Conservation (phyloP, 495 filamentous ascomycete genomes). For the Xanthoparmelia taractica region DNA sequence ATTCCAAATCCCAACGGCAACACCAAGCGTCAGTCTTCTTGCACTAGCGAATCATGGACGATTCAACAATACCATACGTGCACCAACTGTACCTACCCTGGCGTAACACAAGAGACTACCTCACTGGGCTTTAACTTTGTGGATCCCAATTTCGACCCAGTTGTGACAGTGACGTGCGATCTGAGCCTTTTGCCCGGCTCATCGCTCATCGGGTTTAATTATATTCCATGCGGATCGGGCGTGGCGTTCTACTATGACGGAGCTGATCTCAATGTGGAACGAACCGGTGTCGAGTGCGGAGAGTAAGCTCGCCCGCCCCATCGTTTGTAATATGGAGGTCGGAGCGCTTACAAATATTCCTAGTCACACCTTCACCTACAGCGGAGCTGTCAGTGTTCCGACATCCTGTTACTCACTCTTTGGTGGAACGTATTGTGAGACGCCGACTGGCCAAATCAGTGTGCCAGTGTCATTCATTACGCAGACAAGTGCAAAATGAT, state of each 20-base stretch:
- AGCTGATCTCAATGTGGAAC: neutral
- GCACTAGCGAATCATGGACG: constrained; percentile 8
- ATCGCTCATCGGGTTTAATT: neutral
- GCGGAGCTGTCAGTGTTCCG: neutral
- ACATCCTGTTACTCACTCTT: neutral
- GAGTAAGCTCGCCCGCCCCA: neutral
- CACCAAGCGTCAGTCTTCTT: constrained; percentile 10
- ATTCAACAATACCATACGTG: constrained; percentile 9
- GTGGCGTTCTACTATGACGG: constrained; percentile 3
- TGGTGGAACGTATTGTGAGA: neutral
- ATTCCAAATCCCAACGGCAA: neutral
- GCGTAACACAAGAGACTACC: neutral
- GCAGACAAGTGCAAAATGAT: constrained; percentile 5
- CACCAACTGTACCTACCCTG: neutral
- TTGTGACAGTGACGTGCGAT: neutral
- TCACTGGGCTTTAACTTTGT: neutral
- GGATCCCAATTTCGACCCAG: constrained; percentile 7
- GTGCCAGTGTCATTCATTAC: constrained; percentile 1
- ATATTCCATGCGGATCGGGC: neutral
- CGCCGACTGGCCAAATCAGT: neutral
- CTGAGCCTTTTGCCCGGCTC: constrained; percentile 1
- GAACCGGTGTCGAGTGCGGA: neutral
- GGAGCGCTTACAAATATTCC: neutral
- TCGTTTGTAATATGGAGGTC: neutral
- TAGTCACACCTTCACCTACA: neutral